Percentiles rank a stretch among this genome's conserved stretches.
Conservation (phyloP, 2,329 filamentous ascomycete species). For the Fusarium transvaalense region DNA sequence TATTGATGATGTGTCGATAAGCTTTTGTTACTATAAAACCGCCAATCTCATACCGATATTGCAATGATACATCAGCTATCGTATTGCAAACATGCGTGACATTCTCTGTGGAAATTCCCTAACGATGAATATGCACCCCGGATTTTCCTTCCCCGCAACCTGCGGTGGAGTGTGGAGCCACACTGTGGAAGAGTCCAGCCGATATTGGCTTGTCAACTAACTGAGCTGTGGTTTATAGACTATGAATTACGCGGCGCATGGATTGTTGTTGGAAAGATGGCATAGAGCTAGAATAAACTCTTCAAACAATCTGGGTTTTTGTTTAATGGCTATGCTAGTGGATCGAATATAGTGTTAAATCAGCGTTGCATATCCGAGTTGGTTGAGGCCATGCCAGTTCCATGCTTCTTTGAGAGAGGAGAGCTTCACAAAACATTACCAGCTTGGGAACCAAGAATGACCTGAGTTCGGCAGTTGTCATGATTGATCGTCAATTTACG, state of each 20-base stretch:
- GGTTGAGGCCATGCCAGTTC: background rate
- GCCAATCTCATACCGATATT: background rate
- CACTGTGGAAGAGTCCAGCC: background rate
- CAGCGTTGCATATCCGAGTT: background rate
- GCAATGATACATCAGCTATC: conserved; percentile 13
- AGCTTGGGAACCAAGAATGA: background rate
- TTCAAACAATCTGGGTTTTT: background rate
- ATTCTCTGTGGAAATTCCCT: conserved; percentile 5
- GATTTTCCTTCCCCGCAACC: conserved; percentile 45
- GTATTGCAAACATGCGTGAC: background rate
- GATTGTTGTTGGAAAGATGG: background rate
- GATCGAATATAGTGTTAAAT: background rate
- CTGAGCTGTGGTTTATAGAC: background rate
- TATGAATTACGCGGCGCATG: background rate
- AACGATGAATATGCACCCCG: conserved; percentile 40
- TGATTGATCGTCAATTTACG: background rate
- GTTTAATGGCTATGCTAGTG: background rate
- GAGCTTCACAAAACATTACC: background rate
- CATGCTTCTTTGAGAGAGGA: background rate
- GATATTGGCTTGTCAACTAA: conserved; percentile 3
- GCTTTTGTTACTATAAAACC: background rate
- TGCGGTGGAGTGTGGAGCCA: conserved; percentile 37
- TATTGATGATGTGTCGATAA: background rate
- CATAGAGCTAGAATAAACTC: background rate
- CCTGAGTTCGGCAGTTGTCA: background rate